Evolutionary conservation across 1,139 yeast genomes (phyloP), one percentile per base, ranked within the genome.

Genomic region (Scheffersomyces segobiensis): DNA sequence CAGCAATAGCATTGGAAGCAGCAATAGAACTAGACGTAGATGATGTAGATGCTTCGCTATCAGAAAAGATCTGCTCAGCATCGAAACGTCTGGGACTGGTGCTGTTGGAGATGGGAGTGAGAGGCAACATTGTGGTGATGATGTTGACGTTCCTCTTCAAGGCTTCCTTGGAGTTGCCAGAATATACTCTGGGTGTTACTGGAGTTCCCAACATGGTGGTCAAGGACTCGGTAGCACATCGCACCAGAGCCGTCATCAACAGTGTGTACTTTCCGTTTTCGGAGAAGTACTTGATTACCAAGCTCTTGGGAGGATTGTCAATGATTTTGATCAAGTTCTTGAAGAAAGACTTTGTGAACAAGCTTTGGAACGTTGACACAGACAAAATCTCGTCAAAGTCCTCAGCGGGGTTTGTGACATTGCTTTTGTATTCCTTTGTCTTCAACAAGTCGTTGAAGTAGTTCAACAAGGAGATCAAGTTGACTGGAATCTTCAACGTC

Each of bases 301-400:
- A 71, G 49, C 80, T 73, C 48, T 81, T 81, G 49, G 84, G 84
- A 7, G 84, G 83, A 61, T 79, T 74, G 62, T 78, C 78, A 63
- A 80, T 70, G 49, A 80, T 77, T 65, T 78, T 79, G 55, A 75
- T 67, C 63, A 79, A 73, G 58, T 71, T 71, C 59, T 67, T 64
- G 62, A 73, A 75, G 62, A 73, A 72, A 52, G 59, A 58, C 60
- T 68, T 68, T 57, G 66, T 65, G 61, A 74, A 75, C 56, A 73
- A 67, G 49, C 56, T 57, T 55, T 68, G 69, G 62, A 74, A 74
- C 12, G 68, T 54, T 18, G 56, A 50, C 22, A 63, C 56, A 39
- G 71, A 64, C 39, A 73, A 62, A 50, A 71, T 66, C 49, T 67
- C 63, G 22, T 63, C 56, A n/a, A 53, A 51, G 12, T 50, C 55